Conservation (phyloP, 306 rosid genomes). For the Acacia acuminata region DNA sequence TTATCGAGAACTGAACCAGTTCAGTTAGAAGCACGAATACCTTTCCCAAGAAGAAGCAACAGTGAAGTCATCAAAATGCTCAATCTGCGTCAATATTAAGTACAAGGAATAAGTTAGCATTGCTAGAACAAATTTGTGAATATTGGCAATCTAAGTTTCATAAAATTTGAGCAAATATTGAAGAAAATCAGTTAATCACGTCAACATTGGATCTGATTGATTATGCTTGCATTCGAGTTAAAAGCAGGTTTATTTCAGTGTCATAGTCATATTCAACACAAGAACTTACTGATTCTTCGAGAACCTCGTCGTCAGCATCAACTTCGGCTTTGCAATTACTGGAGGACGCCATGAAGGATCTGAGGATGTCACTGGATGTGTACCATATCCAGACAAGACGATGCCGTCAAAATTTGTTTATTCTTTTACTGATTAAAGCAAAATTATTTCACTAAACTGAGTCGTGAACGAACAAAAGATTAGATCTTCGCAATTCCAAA, state of each 20-base stretch:
- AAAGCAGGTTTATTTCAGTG: not conserved
- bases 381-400: not conserved
- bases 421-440: not conserved
- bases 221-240: constrained; percentile 2
- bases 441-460: not conserved
- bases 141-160: not conserved
- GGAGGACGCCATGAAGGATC: constrained; percentile 70
- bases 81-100: constrained; percentile 55
- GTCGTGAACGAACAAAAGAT: not conserved
- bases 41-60: constrained; percentile 97
- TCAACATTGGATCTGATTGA: not conserved
- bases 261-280: not conserved
- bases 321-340: constrained; percentile 52
- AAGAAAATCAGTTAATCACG: not conserved
- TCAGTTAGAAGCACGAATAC: constrained; percentile 36
- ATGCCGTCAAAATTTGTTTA: not conserved
- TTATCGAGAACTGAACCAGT: constrained; percentile 19
- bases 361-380: constrained; percentile 29
- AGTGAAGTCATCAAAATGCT: constrained; percentile 97
- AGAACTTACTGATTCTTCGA: constrained; percentile 56
- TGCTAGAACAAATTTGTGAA: not conserved
- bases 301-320: constrained; percentile 52
- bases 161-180: not conserved
- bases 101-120: not conserved
- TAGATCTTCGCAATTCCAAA: constrained; percentile 8